These are phyloP conservation scores for Colletotrichum sp. DNA, from an alignment of 2,329 filamentous ascomycete genomes.

Conservation along the genomic window DNA sequence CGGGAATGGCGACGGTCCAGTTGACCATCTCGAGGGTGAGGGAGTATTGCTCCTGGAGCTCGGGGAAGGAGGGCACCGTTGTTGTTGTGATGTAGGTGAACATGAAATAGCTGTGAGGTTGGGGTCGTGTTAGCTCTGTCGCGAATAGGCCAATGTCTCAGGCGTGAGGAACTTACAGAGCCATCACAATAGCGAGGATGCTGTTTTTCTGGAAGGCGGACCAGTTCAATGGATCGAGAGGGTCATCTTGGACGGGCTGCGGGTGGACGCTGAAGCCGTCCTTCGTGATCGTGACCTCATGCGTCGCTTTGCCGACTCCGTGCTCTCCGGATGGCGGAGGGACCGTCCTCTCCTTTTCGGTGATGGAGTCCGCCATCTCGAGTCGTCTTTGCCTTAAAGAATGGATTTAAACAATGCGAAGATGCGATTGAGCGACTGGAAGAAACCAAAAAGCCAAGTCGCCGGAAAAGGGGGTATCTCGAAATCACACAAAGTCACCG, in stretches of 20 bases:
- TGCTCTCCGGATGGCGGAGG: neutral
- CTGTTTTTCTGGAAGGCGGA: slow-evolving; percentile 48
- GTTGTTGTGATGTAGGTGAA: slow-evolving; percentile 65
- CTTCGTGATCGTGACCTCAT: slow-evolving; percentile 23
- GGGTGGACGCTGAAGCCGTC: slow-evolving; percentile 40
- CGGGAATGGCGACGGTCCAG: slow-evolving; percentile 59
- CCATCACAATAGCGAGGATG: slow-evolving; percentile 58
- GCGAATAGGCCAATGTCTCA: neutral
- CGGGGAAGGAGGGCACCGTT: slow-evolving; percentile 57
- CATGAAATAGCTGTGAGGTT: slow-evolving; percentile 52
- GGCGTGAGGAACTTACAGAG: slow-evolving; percentile 41
- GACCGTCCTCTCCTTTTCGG: slow-evolving; percentile 3
- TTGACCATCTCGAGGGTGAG: slow-evolving; percentile 53
- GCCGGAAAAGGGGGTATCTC: neutral
- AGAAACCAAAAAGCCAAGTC: neutral
- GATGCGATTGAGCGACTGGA: neutral
- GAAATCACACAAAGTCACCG: neutral
- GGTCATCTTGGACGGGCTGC: slow-evolving; percentile 39
- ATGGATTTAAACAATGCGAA: neutral
- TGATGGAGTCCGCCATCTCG: slow-evolving; percentile 9
- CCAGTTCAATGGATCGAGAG: slow-evolving; percentile 62
- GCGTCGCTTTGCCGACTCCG: slow-evolving; percentile 4
- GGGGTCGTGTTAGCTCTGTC: neutral
- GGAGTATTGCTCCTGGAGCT: slow-evolving; percentile 51
- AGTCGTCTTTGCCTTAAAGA: neutral